phyloP scores from a whole-genome alignment of 306 rosid species.

The Arachis hypogaea region DNA sequence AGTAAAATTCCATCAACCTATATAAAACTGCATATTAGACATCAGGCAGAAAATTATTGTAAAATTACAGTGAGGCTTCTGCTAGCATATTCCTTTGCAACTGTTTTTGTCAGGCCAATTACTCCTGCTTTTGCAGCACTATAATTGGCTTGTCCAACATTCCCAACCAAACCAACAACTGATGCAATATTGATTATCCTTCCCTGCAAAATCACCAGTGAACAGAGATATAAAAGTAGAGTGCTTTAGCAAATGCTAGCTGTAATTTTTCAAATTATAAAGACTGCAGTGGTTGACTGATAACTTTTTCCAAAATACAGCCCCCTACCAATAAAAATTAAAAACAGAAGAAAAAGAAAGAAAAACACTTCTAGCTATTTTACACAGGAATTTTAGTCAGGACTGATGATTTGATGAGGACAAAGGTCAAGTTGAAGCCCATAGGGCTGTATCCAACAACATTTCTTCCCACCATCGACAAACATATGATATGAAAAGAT shows the following conservation, averaged over 20 bases:
- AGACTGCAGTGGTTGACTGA: constrained; percentile 5
- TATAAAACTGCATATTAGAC: neutral
- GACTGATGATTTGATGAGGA: constrained; percentile 3
- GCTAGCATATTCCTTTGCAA: constrained; percentile 86
- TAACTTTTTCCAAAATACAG: neutral
- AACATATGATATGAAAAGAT: neutral
- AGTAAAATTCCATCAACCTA: constrained; percentile 13
- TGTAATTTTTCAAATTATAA: constrained; percentile 15
- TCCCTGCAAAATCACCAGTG: constrained; percentile 57
- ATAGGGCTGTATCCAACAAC: constrained; percentile 18
- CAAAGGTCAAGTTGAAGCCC: constrained; percentile 1
- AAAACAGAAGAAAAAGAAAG: neutral
- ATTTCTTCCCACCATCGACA: neutral
- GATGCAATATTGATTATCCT: constrained; percentile 84
- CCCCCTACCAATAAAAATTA: too few relatives aligned
- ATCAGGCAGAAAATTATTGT: neutral
- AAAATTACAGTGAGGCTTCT: constrained; percentile 66
- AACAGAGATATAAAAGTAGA: constrained; percentile 17
- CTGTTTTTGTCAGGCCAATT: constrained; percentile 82
- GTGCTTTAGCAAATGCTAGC: constrained; percentile 12
- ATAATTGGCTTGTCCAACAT: constrained; percentile 87
- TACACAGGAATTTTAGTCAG: neutral
- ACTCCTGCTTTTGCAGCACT: constrained; percentile 97
- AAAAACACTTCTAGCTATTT: neutral
- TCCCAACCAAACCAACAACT: constrained; percentile 78